Base-by-base conservation (phyloP, 164 flowering plant genomes). In the Vitis labrusca region DNA sequence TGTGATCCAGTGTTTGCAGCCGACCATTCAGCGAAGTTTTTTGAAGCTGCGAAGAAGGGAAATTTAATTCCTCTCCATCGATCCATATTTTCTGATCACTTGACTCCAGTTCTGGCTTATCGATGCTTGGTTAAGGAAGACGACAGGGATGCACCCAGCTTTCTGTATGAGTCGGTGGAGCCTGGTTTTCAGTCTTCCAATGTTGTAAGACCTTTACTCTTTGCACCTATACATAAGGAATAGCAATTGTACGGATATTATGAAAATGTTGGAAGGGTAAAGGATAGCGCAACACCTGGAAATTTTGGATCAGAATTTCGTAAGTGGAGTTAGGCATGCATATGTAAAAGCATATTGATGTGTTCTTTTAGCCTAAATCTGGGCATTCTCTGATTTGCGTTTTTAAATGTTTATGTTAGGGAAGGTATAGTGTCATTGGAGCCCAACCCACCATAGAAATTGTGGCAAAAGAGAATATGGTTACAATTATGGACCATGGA, bases 391-490 rank as follows among this genome's bases (percentile, higher is more conserved):
- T 54, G 8, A 13, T n/a, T 50, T 32, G 11, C 53, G 72, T 16
- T 73, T 19, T 57, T 29, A 9, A 52, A 2, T 12, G 30, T 78
- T 67, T 67, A 19, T 82, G 58, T 63, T 62, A 92, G 95, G 93
- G 98, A 63, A 79, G 98, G 30, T 93, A 86, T 79, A 93, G 98
- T 76, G 89, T 93, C 12, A 59, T 91, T 76, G 98, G 98, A 70
- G 94, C 98, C 72, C 93, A 91, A 67, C 98, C 98, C 2, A 77
- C 84, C 0, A 83, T 91, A 73, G 98, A 93, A 74, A 82, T 93
- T 63, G 89, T 93, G 27, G 96, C 98, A 0, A 91, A 89, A 68
- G 93, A 83, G 71, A 88, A 89, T 73, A 58, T 71, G 71, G 96
- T 91, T 23, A 92, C 96, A 1, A 65, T 89, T 2, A 80, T 92